These are phyloP conservation scores for Angomonas deanei DNA, from an alignment of 208 protist genomes.

Conservation along the genomic window DNA sequence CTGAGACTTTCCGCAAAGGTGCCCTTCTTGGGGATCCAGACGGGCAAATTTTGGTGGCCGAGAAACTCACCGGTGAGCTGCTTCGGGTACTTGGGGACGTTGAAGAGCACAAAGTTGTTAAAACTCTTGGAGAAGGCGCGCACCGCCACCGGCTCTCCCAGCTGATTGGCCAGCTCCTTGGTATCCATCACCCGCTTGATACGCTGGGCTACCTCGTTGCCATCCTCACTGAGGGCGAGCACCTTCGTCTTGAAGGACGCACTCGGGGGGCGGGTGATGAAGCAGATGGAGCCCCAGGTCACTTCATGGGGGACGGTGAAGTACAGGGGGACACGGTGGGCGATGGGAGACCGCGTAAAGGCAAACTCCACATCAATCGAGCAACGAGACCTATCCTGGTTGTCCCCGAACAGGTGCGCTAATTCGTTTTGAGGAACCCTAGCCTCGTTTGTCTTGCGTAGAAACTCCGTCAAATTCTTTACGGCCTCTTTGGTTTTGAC, in stretches of 20 bases:
- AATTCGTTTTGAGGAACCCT: conserved; percentile 16
- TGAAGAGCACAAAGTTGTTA: conserved; percentile 81
- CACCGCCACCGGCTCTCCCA: conserved; percentile 63
- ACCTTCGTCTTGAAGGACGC: conserved; percentile 77
- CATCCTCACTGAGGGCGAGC: conserved; percentile 50
- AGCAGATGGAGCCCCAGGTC: conserved; percentile 60
- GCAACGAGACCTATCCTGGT: conserved; percentile 19
- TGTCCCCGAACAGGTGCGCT: conserved; percentile 36
- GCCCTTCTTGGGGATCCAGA: conserved; percentile 65
- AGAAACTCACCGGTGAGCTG: conserved; percentile 86
- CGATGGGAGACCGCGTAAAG: conserved; percentile 56
- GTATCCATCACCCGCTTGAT: conserved; percentile 83
- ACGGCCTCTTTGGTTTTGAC: conserved; percentile 51
- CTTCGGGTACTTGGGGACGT: conserved; percentile 61
- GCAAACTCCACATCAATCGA: conserved; percentile 69
- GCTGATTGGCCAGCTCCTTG: conserved; percentile 71
- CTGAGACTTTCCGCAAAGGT: conserved; percentile 34
- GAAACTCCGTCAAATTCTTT: conserved; percentile 48
- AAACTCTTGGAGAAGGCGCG: conserved; percentile 84
- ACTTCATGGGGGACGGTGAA: conserved; percentile 66
- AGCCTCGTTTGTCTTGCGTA: conserved; percentile 11
- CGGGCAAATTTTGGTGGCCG: conserved; percentile 64
- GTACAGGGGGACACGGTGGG: conserved; percentile 83
- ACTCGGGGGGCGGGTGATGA: conserved; percentile 79
- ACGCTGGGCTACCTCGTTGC: conserved; percentile 54